phyloP scores from a whole-genome alignment of 129 eudicot genomes.

The Mikania micrantha region DNA sequence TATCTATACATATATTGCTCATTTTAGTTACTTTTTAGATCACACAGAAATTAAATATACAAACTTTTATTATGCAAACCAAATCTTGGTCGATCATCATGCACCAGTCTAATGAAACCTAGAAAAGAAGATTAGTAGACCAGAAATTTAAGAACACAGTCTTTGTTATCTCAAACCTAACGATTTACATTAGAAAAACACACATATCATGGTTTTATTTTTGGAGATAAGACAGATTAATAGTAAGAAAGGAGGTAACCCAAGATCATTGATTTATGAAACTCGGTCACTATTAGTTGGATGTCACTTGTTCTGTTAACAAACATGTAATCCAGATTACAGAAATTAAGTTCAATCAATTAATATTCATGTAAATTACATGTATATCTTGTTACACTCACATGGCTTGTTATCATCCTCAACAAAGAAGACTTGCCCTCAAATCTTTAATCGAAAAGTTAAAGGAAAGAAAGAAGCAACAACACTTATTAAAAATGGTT shows the following conservation, averaged over 20 bases:
- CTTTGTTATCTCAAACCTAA: not conserved
- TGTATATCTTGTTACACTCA: conserved; percentile 23
- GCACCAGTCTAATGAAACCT: not conserved
- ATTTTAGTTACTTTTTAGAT: too few relatives aligned
- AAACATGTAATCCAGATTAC: not conserved
- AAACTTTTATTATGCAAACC: too few relatives aligned
- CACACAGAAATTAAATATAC: too few relatives aligned
- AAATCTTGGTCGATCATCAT: too few relatives aligned
- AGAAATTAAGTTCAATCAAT: conserved; percentile 23
- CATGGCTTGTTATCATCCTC: conserved; percentile 20
- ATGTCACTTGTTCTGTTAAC: not conserved
- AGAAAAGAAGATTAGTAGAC: not conserved
- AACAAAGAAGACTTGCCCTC: conserved; percentile 12
- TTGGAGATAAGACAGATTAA: not conserved
- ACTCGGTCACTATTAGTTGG: not conserved
- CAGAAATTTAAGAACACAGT: not conserved
- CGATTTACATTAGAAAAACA: too few relatives aligned
- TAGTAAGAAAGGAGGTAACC: not conserved
- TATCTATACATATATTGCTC: too few relatives aligned
- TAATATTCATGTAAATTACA: conserved; percentile 30
- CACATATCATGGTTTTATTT: too few relatives aligned
- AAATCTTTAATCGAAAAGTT: conserved; percentile 20
- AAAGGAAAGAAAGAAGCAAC: conserved; percentile 18
- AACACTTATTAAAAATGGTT: conserved; percentile 19
- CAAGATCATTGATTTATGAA: too few relatives aligned